Percentiles rank a stretch among this genome's conserved stretches.
Conservation (phyloP, 2,329 filamentous ascomycete genomes). For the Pseudogymnoascus pannorum region DNA sequence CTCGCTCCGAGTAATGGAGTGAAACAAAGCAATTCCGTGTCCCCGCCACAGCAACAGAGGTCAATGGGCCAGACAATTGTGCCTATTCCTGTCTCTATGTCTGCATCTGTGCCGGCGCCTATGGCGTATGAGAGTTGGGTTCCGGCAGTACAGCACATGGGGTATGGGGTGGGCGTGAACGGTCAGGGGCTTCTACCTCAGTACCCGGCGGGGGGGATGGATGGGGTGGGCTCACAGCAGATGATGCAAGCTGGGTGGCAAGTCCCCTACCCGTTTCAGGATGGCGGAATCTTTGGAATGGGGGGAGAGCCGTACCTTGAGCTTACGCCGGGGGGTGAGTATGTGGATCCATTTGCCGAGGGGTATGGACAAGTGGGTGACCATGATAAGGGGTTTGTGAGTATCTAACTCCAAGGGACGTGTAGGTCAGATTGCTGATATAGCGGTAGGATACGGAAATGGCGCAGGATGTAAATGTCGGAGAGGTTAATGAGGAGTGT, state of each 20-base stretch:
- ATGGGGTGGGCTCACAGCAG: background rate
- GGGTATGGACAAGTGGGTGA: background rate
- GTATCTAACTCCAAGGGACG: background rate
- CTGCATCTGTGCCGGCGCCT: background rate
- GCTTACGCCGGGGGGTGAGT: background rate
- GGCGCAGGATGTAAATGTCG: background rate
- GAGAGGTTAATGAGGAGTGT: background rate
- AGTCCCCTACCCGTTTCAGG: conserved; percentile 8
- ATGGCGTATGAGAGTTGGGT: background rate
- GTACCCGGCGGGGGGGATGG: background rate
- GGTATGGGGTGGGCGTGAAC: background rate
- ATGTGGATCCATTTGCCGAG: conserved; percentile 6
- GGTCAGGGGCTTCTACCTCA: background rate
- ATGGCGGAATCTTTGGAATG: conserved; percentile 10
- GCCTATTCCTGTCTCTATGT: background rate
- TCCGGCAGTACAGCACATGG: background rate
- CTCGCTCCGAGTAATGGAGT: background rate
- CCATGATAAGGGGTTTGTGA: conserved; percentile 6
- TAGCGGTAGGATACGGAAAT: conserved; percentile 6
- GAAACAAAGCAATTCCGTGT: background rate
- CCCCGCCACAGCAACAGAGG: background rate
- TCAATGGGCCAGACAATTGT: background rate
- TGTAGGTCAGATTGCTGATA: background rate
- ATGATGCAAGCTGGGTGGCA: background rate
- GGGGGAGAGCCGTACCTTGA: background rate